These are phyloP conservation scores for Silene latifolia DNA, from an alignment of 148 eudicot genomes.

Conservation along the genomic window DNA sequence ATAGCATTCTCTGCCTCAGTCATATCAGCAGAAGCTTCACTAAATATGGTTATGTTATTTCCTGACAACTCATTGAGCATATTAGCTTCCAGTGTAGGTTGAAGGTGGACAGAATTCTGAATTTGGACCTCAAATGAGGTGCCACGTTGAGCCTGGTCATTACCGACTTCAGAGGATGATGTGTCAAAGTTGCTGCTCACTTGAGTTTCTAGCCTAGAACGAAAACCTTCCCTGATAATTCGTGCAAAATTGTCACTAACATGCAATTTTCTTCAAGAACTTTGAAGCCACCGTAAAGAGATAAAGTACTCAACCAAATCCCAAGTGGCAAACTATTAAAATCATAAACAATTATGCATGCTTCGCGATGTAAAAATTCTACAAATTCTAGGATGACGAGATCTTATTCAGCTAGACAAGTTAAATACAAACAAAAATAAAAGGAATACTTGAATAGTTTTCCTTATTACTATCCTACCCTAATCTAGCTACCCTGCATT, in stretches of 20 bases:
- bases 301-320: background rate
- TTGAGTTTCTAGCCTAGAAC: slow-evolving; percentile 66
- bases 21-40: slow-evolving; percentile 33
- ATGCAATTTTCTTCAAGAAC: background rate
- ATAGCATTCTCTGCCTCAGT: slow-evolving; percentile 35
- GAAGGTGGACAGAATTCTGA: slow-evolving; percentile 43
- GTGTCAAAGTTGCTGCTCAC: slow-evolving; percentile 52
- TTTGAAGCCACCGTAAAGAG: background rate
- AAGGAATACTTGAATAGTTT: too few relatives aligned
- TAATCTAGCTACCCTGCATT: too few relatives aligned
- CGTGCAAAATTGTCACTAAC: slow-evolving; percentile 6
- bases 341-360: background rate
- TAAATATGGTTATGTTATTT: slow-evolving; percentile 37
- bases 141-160: slow-evolving; percentile 40
- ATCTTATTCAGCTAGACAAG: background rate
- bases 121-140: slow-evolving; percentile 36
- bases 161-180: slow-evolving; percentile 35
- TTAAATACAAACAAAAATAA: background rate
- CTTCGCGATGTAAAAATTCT: background rate
- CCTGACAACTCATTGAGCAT: slow-evolving; percentile 37
- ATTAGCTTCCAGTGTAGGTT: slow-evolving; percentile 39
- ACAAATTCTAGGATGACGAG: background rate
- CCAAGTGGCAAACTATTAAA: background rate
- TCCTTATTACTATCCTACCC: too few relatives aligned
- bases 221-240: slow-evolving; percentile 71